Base-by-base conservation (phyloP, 768 basidiomycete genomes). In the Phaeolepiota aurea region DNA sequence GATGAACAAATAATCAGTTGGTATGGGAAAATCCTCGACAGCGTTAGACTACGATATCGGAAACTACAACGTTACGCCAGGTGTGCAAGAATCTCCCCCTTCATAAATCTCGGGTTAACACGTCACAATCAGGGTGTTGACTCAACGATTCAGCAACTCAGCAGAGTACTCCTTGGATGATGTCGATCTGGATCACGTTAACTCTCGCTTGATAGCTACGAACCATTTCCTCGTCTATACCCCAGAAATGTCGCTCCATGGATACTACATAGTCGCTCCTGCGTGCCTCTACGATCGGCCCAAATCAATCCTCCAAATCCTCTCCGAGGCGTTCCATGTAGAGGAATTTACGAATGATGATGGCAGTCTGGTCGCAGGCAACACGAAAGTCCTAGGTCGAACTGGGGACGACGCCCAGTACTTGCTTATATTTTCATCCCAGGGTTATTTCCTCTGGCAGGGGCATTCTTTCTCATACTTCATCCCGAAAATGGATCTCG, bases 151-250 rank as follows among this genome's bases (percentile, higher is more conserved):
- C 65, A 86, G 87, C 53, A 96, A 93, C 59, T 87, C 92, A 3
- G 87, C 90, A 1, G 92, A 96, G 57, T 97, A 93, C 53, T 76
- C 69, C 44, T 69, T 97, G 21, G 85, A 89, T 44, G 70, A 77
- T 41, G 64, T 82, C 25, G 70, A 82, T 32, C 65, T 93, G 43
- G 84, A 86, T 38, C 69, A 71, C n/a, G 86, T 94, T 59, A 85
- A 98, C 40, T 66, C 78, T 16, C 69, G 74, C 9, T 71, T 99
- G 5, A 79, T 87, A 15, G 77, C 82, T 21, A 82, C 89, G 4
- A 90, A 87, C 47, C 93, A 98, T 57, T 84, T 92, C 62, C 78
- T 99, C 43, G 87, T 99, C 33, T 94, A 96, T 60, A 96, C 94
- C 1, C 77, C 82, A 40, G 64, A 64, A 3, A 84, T 85, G 57